Evolutionary conservation across 768 basidiomycete genomes (phyloP).

Genomic region (Lepiota venenata): DNA sequence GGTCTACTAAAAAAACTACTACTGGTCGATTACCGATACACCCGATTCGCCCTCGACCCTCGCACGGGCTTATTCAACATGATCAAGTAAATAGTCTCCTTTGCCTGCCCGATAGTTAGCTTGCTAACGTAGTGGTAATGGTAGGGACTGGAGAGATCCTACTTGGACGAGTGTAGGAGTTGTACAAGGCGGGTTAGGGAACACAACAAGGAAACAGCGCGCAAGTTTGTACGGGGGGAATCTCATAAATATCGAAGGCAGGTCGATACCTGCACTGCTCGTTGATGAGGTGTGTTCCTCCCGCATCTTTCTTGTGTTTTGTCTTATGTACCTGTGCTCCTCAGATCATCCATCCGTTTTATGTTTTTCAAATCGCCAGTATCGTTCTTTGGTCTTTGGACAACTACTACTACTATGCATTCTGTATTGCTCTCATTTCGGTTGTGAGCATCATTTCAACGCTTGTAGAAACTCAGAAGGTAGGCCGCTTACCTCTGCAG

Average conservation of each 20-base stretch:
- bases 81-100: constrained; percentile 54
- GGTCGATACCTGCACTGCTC: constrained; percentile 72
- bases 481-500: constrained; percentile 25
- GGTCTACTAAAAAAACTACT: constrained; percentile 50
- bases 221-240: constrained; percentile 78
- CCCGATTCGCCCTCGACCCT: constrained; percentile 84
- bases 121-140: constrained; percentile 1
- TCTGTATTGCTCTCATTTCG: constrained; percentile 93
- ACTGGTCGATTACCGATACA: constrained; percentile 89
- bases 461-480: constrained; percentile 89
- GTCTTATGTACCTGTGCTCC: constrained; percentile 4
- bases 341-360: constrained; percentile 93
- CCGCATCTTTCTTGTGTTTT: background rate
- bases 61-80: constrained; percentile 78
- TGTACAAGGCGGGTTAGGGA: constrained; percentile 63
- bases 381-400: constrained; percentile 93
- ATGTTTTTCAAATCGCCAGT: constrained; percentile 96
- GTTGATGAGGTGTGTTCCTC: constrained; percentile 72
- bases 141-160: constrained; percentile 89
- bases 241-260: constrained; percentile 86
- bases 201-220: constrained; percentile 58
- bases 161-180: constrained; percentile 59
- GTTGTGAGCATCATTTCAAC: constrained; percentile 81
- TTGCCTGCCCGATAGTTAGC: background rate
- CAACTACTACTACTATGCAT: constrained; percentile 96